Evolutionary conservation across 352 stramenopile genomes (phyloP), one percentile per base, ranked within the genome.

Genomic region (Saprolegnia parasitica): DNA sequence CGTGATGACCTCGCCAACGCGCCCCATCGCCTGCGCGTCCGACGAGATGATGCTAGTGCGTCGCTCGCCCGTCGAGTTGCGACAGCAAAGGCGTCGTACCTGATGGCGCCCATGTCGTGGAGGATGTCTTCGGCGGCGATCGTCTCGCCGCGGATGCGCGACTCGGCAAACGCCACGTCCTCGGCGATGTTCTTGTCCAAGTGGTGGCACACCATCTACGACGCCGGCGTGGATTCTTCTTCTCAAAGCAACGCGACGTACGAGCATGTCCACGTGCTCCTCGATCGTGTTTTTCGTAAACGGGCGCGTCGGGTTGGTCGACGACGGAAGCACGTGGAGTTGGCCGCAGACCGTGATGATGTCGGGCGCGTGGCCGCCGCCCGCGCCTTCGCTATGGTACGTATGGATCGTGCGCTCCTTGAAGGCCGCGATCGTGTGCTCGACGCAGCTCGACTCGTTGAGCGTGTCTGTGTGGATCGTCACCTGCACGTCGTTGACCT

Each of bases 391-490:
- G 42, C 87, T 98, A 73, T 98, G 96, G 74, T 98, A 98, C 5
- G 94, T 97, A 76, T 98, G 94, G 76, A 98, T 98, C n/a, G 96
- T 98, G 50, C 96, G 82, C 46, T 90, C 94, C 63, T 98, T 97
- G 78, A 98, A 97, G 0, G 96, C 95, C 5, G 88, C 86, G 67
- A 99, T 91, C 45, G 92, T 97, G 72, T 98, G 92, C 73, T 98
- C 93, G 0, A 98, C 91, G 78, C 94, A 98, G 29, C 88, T 90
- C 39, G 88, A 97, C 73, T 99, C 96, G 78, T 99, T 99, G 50
- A 98, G 77, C 13, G 96, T 99, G 79, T 99, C 96, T 8, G 96
- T 99, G 78, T 99, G 96, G 71, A 99, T 98, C 21, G 95, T 98
- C 39, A 98, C 88, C 72, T 98, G 90, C 50, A 98, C 80, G 74